Conservation (phyloP, 177 flowering plant genomes). For the Vitis hybrid region DNA sequence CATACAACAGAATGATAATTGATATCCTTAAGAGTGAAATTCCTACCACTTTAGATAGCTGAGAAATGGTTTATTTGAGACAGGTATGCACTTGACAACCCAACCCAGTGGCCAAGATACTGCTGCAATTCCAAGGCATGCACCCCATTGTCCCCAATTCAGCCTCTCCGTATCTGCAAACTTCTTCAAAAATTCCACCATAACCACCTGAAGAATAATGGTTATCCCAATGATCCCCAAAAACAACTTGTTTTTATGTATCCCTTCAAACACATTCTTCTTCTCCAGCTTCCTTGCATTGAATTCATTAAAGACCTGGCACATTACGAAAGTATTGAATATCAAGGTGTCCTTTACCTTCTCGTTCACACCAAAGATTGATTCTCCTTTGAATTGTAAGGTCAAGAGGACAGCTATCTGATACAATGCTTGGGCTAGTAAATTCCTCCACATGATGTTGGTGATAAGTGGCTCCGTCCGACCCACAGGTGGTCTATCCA, state of each 20-base stretch:
- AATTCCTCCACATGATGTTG: conserved; percentile 58
- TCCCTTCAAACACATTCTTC: conserved; percentile 51
- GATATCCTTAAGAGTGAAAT: too few species aligned
- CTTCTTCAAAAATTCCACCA: conserved; percentile 54
- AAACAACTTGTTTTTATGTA: conserved; percentile 44
- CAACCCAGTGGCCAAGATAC: conserved; percentile 52
- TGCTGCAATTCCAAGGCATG: conserved; percentile 39
- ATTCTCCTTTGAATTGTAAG: conserved; percentile 42
- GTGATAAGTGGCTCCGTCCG: conserved; percentile 47
- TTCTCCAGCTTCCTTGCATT: conserved; percentile 56
- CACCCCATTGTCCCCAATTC: conserved; percentile 52
- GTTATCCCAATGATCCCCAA: conserved; percentile 45
- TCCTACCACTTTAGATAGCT: conserved; percentile 25
- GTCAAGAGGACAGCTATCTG: conserved; percentile 42
- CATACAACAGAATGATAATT: too few species aligned
- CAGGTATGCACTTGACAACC: conserved; percentile 43
- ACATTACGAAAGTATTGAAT: conserved; percentile 54
- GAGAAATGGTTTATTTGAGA: conserved; percentile 35
- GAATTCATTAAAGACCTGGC: conserved; percentile 61
- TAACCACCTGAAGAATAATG: conserved; percentile 46
- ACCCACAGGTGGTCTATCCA: conserved; percentile 45
- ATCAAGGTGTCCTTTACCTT: conserved; percentile 49
- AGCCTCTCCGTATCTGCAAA: conserved; percentile 55
- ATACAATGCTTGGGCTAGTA: conserved; percentile 47
- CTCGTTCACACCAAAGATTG: conserved; percentile 31